These are phyloP conservation scores for Athelia psychrophila DNA, from an alignment of 1,284 basidiomycete species.

Conservation along the genomic window DNA sequence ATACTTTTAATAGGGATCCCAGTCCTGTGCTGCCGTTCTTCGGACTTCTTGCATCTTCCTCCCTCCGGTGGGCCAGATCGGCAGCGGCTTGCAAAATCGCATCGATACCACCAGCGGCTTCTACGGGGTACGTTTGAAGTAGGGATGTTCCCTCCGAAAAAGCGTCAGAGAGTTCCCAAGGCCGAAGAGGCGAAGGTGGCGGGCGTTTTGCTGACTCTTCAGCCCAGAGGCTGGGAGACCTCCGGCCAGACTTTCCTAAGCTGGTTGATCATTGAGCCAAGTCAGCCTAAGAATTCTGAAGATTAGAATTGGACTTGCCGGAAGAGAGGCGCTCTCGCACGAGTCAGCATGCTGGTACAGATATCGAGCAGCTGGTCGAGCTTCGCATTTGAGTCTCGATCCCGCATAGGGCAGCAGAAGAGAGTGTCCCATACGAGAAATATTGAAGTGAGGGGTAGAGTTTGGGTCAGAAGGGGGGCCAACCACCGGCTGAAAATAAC, in stretches of 20 bases:
- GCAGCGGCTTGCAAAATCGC: constrained; percentile 63
- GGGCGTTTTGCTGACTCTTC: constrained; percentile 38
- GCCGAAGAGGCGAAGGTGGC: constrained; percentile 42
- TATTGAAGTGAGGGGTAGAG: constrained; percentile 58
- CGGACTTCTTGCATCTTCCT: constrained; percentile 31
- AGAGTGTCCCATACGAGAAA: constrained; percentile 69
- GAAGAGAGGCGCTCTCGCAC: constrained; percentile 49
- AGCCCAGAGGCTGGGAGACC: constrained; percentile 51
- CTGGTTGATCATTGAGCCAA: constrained; percentile 29
- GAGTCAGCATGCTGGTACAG: constrained; percentile 64
- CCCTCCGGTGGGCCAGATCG: constrained; percentile 53
- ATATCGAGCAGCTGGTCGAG: constrained; percentile 66
- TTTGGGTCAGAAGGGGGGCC: constrained; percentile 69
- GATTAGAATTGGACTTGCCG: constrained; percentile 37
- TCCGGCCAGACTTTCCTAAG: constrained; percentile 45
- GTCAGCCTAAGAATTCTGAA: neutral
- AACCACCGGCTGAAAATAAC: constrained; percentile 63
- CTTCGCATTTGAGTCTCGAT: constrained; percentile 55
- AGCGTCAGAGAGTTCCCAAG: constrained; percentile 58
- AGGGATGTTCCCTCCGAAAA: constrained; percentile 66
- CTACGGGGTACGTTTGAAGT: constrained; percentile 61
- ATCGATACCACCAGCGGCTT: constrained; percentile 65
- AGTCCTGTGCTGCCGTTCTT: constrained; percentile 39
- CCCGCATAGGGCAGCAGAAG: constrained; percentile 55
- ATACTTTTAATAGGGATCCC: constrained; percentile 53